These are phyloP conservation scores for Malbranchea cinnamomea DNA, from an alignment of 2,329 filamentous ascomycete species.

Conservation along the genomic window DNA sequence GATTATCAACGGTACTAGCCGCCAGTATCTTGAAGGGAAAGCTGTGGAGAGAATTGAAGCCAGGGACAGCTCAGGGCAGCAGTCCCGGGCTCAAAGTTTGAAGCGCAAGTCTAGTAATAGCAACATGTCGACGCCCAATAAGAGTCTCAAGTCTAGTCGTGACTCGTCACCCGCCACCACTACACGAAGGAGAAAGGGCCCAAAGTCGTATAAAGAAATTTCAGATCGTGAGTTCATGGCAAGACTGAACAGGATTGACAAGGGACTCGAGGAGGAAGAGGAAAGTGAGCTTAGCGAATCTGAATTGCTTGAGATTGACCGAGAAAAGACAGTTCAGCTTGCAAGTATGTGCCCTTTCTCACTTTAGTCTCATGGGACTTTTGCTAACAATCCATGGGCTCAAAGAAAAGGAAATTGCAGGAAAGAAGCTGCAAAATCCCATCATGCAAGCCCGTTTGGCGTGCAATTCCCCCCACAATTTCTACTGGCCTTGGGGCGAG, in stretches of 20 bases:
- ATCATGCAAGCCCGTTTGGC: constrained; percentile 82
- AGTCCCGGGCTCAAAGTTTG: constrained; percentile 29
- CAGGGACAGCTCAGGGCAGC: constrained; percentile 15
- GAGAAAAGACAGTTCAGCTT: constrained; percentile 53
- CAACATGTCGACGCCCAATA: constrained; percentile 38
- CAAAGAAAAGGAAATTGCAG: constrained; percentile 64
- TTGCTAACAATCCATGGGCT: too few species aligned
- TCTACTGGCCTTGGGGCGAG: constrained; percentile 77
- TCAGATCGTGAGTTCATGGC: constrained; percentile 77
- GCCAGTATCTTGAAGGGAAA: constrained; percentile 35
- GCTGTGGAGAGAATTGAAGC: constrained; percentile 34
- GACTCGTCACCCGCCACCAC: constrained; percentile 55
- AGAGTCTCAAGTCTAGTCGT: constrained; percentile 61
- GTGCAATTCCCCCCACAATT: constrained; percentile 91
- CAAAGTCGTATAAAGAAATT: constrained; percentile 50
- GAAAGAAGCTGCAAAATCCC: constrained; percentile 86
- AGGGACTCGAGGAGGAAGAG: constrained; percentile 46
- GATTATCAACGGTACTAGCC: constrained; percentile 63
- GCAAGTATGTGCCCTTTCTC: constrained; percentile 46
- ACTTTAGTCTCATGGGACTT: background rate
- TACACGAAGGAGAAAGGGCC: constrained; percentile 36
- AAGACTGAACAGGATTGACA: constrained; percentile 36
- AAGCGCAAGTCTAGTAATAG: constrained; percentile 43
- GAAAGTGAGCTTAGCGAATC: constrained; percentile 27
- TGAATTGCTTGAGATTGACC: constrained; percentile 47